These are phyloP conservation scores for Ophidiomyces ophidiicola DNA, from an alignment of 2,329 filamentous ascomycete genomes.

Conservation along the genomic window DNA sequence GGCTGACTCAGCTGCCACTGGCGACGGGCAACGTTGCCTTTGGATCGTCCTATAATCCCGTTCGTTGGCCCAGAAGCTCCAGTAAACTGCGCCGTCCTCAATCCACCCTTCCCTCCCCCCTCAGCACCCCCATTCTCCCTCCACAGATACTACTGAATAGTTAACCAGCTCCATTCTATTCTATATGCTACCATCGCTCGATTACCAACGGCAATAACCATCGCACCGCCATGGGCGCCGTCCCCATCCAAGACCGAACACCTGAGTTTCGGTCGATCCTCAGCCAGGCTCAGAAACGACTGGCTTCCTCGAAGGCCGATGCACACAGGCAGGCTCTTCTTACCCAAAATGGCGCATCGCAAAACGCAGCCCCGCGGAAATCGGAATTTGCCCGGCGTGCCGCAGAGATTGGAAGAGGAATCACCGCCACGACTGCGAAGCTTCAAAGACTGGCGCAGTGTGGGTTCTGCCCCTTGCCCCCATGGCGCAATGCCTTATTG, in stretches of 20 bases:
- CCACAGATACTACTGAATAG: too few species aligned
- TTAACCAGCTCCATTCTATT: too few species aligned
- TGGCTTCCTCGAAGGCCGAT: conserved; percentile 63
- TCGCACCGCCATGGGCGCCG: conserved; percentile 42
- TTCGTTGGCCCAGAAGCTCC: too few species aligned
- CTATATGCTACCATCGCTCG: too few species aligned
- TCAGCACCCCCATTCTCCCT: too few species aligned
- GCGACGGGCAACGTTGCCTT: too few species aligned
- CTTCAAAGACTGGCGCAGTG: conserved; percentile 81
- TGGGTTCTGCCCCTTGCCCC: conserved; percentile 35
- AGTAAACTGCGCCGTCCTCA: too few species aligned
- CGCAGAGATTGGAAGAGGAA: conserved; percentile 81
- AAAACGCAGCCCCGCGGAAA: conserved; percentile 34
- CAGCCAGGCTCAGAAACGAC: conserved; percentile 66
- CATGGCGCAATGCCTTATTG: not conserved
- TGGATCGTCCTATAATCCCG: too few species aligned
- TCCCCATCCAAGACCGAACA: conserved; percentile 90
- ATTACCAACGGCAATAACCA: too few species aligned
- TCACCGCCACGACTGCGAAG: conserved; percentile 86
- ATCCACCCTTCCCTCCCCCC: too few species aligned
- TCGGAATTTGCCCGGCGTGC: conserved; percentile 91
- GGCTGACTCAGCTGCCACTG: too few species aligned
- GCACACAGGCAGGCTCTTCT: conserved; percentile 71
- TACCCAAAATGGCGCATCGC: conserved; percentile 52
- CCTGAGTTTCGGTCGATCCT: conserved; percentile 90